Base-by-base conservation (phyloP, 148 eudicot species). In the Pouteria glomerata region DNA sequence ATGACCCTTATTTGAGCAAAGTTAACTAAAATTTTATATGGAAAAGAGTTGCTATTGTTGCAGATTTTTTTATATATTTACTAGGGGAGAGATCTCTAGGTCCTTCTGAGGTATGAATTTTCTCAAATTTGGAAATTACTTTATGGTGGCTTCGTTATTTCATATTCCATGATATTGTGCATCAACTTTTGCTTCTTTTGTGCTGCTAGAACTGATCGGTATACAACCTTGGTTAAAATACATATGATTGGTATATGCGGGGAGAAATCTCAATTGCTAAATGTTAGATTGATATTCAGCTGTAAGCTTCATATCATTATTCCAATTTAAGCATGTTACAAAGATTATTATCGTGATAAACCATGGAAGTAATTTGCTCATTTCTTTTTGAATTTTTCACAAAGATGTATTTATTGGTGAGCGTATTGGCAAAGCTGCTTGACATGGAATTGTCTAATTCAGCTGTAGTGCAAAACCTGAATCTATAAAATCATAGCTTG, bases 311-410 rank as follows among this genome's bases (percentile, higher is more conserved):
- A 51, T 21, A 26, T 24, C 14, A 35, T n/a, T n/a, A n/a, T n/a
- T n/a, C n/a, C n/a, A n/a, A n/a, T n/a, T n/a, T n/a, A n/a, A n/a
- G n/a, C n/a, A n/a, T n/a, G n/a, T n/a, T n/a, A n/a, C n/a, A n/a
- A n/a, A 76, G 66, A 8, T 81, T 30, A 56, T 88, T 23, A 10
- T 0, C 24, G 15, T 6, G 65, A 61, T n/a, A 33, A n/a, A 33
- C 44, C 34, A 31, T 18, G 64, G 34, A 60, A 7, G 24, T 34
- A 2, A 60, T 35, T 34, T 61, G 24, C 59, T 55, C 24, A 1
- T 55, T 55, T 1, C 29, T 8, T 34, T 61, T 23, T 33, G 65
- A 35, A n/a, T 21, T 63, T 51, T 35, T 3, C 2, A 6, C 19
- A 15, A 30, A 13, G 48, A 23, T 33, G 24, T 37, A 21, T 63